Evolutionary conservation across 768 basidiomycete species (phyloP).

Genomic region (Suillus spraguei): DNA sequence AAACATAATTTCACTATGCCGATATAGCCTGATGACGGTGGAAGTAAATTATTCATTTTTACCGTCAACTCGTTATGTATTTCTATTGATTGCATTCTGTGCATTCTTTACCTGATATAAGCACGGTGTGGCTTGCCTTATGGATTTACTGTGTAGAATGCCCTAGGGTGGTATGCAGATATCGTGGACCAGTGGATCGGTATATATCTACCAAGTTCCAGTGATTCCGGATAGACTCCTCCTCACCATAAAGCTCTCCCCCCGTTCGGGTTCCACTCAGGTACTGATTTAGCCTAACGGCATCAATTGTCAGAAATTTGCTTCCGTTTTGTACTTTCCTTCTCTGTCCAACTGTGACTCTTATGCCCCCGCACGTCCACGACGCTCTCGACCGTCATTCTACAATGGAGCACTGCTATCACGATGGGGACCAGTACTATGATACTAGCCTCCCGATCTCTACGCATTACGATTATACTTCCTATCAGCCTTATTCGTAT

Average conservation of each 20-base stretch:
- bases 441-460: conserved; percentile 19
- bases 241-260: not conserved
- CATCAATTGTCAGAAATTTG: conserved; percentile 20
- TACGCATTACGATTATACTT: conserved; percentile 17
- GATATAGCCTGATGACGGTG: conserved; percentile 6
- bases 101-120: conserved; percentile 2
- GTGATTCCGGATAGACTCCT: not conserved
- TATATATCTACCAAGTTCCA: conserved; percentile 4
- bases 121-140: conserved; percentile 7
- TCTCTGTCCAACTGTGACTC: conserved; percentile 13
- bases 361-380: conserved; percentile 30
- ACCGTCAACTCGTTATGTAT: not conserved
- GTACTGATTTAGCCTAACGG: conserved; percentile 10
- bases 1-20: conserved; percentile 1
- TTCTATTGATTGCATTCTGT: not conserved
- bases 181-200: not conserved
- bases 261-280: not conserved
- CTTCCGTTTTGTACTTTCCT: conserved; percentile 22
- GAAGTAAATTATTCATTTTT: conserved; percentile 8
- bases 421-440: conserved; percentile 24
- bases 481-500: conserved; percentile 20
- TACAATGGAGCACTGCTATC: conserved; percentile 12
- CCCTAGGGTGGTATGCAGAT: not conserved
- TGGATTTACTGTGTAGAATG: conserved; percentile 7
- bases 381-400: conserved; percentile 24